phyloP scores from a whole-genome alignment of 495 filamentous ascomycete species.

The Melanomma pulvis-pyrius region DNA sequence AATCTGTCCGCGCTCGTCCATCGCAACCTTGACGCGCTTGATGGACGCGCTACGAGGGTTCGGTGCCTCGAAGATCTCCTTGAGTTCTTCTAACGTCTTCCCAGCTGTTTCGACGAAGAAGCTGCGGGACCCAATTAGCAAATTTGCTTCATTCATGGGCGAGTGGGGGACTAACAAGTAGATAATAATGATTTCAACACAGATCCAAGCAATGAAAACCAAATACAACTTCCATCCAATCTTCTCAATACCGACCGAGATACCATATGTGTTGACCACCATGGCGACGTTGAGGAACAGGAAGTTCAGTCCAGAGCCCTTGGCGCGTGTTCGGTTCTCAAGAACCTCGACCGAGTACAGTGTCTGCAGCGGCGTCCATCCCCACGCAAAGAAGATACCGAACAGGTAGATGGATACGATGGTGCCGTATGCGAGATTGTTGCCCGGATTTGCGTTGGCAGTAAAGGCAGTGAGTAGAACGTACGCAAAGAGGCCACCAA shows the following conservation, averaged over 20 bases:
- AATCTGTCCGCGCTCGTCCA: conserved; percentile 12
- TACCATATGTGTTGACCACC: conserved; percentile 30
- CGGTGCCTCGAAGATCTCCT: conserved; percentile 18
- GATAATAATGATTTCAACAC: conserved; percentile 9
- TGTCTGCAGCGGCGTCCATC: conserved; percentile 33
- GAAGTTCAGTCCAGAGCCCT: conserved; percentile 29
- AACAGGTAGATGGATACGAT: conserved; percentile 34
- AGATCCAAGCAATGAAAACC: conserved; percentile 30
- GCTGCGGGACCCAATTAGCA: not conserved
- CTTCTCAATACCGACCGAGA: conserved; percentile 22
- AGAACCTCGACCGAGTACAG: conserved; percentile 30
- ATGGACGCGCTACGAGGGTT: conserved; percentile 12
- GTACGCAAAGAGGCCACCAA: conserved; percentile 18
- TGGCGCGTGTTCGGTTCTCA: conserved; percentile 27
- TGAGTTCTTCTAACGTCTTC: conserved; percentile 18
- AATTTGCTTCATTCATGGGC: not conserved
- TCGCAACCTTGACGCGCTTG: conserved; percentile 11
- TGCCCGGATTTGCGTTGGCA: conserved; percentile 17
- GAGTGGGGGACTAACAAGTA: conserved; percentile 3
- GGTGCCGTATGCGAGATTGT: conserved; percentile 27
- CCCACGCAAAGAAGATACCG: conserved; percentile 30
- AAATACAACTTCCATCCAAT: conserved; percentile 35
- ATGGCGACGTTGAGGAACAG: conserved; percentile 31
- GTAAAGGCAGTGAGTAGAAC: conserved; percentile 28
- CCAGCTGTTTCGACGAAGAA: conserved; percentile 23